Percentiles rank a stretch among this genome's conserved stretches.
phyloP scores from a whole-genome alignment of 1,284 basidiomycete species.

The Coriolopsis trogii region DNA sequence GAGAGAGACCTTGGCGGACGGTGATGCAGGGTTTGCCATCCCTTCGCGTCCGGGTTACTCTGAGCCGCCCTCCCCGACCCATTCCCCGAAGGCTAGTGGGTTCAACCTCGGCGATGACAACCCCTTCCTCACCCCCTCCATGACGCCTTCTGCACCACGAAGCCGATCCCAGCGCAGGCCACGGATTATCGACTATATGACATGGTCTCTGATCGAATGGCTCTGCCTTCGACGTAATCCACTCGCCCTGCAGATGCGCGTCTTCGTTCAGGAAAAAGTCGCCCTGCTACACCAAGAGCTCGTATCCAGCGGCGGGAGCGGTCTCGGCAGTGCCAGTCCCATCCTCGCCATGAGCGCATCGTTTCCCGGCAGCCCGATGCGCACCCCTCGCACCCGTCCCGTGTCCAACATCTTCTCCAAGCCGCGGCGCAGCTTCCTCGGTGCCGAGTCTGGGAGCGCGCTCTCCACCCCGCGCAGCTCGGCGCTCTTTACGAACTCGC shows the following conservation, averaged over 20 bases:
- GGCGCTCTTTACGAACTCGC: constrained; percentile 40
- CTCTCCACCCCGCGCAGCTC: constrained; percentile 56
- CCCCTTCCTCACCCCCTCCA: constrained; percentile 32
- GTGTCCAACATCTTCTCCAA: constrained; percentile 49
- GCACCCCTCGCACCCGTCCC: constrained; percentile 40
- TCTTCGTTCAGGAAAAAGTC: constrained; percentile 65
- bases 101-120: constrained; percentile 28
- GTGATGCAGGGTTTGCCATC: constrained; percentile 59
- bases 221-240: constrained; percentile 66
- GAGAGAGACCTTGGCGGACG: constrained; percentile 53
- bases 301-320: constrained; percentile 21
- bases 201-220: constrained; percentile 77
- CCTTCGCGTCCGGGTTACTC: constrained; percentile 39
- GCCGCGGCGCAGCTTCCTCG: constrained; percentile 43
- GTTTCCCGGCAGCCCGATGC: constrained; percentile 30
- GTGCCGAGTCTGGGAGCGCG: constrained; percentile 33
- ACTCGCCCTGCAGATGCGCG: constrained; percentile 64
- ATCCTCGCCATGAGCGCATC: constrained; percentile 8
- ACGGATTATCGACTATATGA: constrained; percentile 69
- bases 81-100: constrained; percentile 42
- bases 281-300: constrained; percentile 53
- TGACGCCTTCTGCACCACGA: constrained; percentile 19
- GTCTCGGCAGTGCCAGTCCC: constrained; percentile 7
- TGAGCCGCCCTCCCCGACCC: constrained; percentile 47
- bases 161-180: constrained; percentile 40